Conservation (phyloP, 139 green algal species). For the Chlamydomonas urium region DNA sequence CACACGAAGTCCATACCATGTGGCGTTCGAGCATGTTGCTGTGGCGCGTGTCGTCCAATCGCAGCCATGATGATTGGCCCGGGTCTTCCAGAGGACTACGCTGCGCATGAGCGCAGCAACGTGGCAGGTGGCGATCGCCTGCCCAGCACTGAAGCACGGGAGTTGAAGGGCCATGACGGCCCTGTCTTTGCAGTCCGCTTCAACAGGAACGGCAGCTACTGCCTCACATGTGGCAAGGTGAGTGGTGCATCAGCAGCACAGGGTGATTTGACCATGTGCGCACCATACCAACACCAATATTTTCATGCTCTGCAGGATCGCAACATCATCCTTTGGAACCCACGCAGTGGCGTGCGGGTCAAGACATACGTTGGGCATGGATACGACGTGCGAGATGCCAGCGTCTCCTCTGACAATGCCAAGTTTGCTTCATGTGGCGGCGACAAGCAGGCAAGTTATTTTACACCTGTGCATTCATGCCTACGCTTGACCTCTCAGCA, state of each 20-base stretch:
- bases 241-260: neutral
- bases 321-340: slow-evolving; percentile 84
- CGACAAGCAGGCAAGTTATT: slow-evolving; percentile 55
- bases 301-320: slow-evolving; percentile 60
- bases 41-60: too few relatives aligned
- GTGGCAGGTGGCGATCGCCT: slow-evolving; percentile 2
- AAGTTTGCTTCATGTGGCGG: slow-evolving; percentile 87
- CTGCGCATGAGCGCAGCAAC: slow-evolving; percentile 5
- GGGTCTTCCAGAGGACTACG: slow-evolving; percentile 38
- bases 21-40: too few relatives aligned
- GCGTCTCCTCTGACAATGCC: slow-evolving; percentile 74
- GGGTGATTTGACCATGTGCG: neutral
- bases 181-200: slow-evolving; percentile 81
- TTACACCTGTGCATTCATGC: neutral
- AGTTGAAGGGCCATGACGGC: slow-evolving; percentile 73
- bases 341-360: slow-evolving; percentile 63
- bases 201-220: slow-evolving; percentile 79
- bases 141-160: slow-evolving; percentile 23
- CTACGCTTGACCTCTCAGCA: neutral
- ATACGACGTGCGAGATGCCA: slow-evolving; percentile 80
- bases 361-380: slow-evolving; percentile 86
- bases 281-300: neutral
- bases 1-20: too few relatives aligned
- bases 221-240: slow-evolving; percentile 80
- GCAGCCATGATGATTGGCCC: slow-evolving; percentile 16